Conservation (phyloP, 2,329 filamentous ascomycete genomes). For the Daldinia sp. region DNA sequence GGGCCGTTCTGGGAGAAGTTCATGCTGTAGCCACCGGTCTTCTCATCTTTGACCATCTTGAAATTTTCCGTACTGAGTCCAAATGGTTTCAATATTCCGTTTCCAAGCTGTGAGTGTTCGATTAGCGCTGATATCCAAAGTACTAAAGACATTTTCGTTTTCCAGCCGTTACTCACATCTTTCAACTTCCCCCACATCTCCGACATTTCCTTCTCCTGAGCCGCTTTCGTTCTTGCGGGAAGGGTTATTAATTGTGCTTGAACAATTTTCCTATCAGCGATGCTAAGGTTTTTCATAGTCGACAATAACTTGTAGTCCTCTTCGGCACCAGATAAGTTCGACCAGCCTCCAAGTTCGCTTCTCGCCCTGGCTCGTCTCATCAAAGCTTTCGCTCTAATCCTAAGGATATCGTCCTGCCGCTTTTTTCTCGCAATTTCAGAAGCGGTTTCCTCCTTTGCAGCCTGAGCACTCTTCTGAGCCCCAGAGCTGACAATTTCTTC, state of each 20-base stretch:
- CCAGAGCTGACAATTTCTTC: constrained; percentile 69
- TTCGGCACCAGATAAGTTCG: constrained; percentile 76
- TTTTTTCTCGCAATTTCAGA: constrained; percentile 47
- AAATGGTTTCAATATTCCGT: constrained; percentile 91
- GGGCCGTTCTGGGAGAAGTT: constrained; percentile 70
- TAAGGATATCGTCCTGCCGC: constrained; percentile 69
- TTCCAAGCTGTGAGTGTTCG: constrained; percentile 70
- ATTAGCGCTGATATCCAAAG: constrained; percentile 25
- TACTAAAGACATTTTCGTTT: background rate
- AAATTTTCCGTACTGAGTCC: constrained; percentile 95
- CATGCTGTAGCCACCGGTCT: constrained; percentile 92
- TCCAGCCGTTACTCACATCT: constrained; percentile 59
- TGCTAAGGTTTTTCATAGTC: constrained; percentile 66
- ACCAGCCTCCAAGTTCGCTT: constrained; percentile 78
- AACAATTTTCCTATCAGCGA: constrained; percentile 73
- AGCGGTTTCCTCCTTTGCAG: constrained; percentile 43
- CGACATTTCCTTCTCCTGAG: constrained; percentile 85
- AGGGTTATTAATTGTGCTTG: constrained; percentile 70
- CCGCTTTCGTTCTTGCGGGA: constrained; percentile 74
- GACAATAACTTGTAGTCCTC: constrained; percentile 80
- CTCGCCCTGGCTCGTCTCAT: constrained; percentile 80
- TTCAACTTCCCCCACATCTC: constrained; percentile 99
- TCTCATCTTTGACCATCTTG: constrained; percentile 89
- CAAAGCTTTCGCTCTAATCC: constrained; percentile 84
- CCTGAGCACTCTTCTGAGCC: constrained; percentile 59